Evolutionary conservation across 257 asterid species (phyloP).

Genomic region (Ilex asprella): DNA sequence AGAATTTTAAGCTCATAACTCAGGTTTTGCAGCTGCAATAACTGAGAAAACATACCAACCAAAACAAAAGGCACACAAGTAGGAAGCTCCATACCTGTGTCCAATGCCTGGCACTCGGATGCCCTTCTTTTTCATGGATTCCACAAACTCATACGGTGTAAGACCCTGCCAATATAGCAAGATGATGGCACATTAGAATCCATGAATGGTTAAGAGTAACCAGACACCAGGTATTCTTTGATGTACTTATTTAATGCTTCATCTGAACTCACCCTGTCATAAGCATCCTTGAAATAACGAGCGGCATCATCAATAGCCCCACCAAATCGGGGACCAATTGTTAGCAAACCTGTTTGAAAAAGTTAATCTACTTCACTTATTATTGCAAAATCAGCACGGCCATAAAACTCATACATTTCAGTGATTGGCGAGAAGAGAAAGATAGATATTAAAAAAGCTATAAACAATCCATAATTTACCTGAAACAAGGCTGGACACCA

Average conservation of each 20-base stretch:
- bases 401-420: not conserved
- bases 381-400: constrained; percentile 12
- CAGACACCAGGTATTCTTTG: not conserved
- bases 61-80: not conserved
- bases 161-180: constrained; percentile 49
- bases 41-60: not conserved
- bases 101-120: constrained; percentile 99
- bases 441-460: not conserved
- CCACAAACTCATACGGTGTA: constrained; percentile 94
- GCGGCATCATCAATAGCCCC: constrained; percentile 99
- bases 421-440: not conserved
- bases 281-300: constrained; percentile 97
- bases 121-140: constrained; percentile 98
- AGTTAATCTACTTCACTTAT: constrained; percentile 9
- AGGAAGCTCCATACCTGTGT: constrained; percentile 59
- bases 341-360: constrained; percentile 66
- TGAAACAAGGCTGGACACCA: constrained; percentile 94
- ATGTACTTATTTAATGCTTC: constrained; percentile 7
- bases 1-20: not conserved
- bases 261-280: constrained; percentile 57
- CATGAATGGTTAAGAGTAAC: constrained; percentile 1
- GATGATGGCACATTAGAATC: constrained; percentile 3
- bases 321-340: constrained; percentile 99
- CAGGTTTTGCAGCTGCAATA: not conserved
- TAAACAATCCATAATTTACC: constrained; percentile 34